A percentile compares a stretch with the other conserved stretches of the same genome.
Evolutionary conservation across 179 eudicot species (phyloP).

Genomic region (Drosera spatulata): DNA sequence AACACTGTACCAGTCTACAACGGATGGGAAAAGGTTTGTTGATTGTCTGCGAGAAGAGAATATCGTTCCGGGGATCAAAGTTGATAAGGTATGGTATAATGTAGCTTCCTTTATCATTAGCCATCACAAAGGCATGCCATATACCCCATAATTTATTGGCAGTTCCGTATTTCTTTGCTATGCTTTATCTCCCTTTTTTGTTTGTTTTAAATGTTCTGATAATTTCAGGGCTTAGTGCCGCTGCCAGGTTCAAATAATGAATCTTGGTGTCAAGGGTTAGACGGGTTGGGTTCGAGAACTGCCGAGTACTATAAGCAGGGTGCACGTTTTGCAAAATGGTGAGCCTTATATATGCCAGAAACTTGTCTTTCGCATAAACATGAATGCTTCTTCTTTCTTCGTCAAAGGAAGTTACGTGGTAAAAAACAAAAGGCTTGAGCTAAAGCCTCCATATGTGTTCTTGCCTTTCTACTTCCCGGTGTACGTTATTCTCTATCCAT

Average conservation of each 20-base stretch:
- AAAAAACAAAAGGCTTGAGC: too few species aligned
- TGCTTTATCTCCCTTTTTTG: not conserved
- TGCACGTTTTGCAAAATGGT: slow-evolving; percentile 98
- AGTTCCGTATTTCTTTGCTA: not conserved
- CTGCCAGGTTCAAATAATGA: too few species aligned
- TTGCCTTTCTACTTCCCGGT: not conserved
- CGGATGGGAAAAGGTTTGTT: slow-evolving; percentile 74
- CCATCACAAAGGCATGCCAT: not conserved
- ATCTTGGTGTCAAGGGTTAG: too few species aligned
- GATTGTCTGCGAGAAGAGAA: slow-evolving; percentile 72
- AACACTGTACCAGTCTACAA: slow-evolving; percentile 11
- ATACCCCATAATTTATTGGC: not conserved
- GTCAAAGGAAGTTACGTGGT: too few species aligned
- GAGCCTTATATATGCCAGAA: slow-evolving; percentile 1
- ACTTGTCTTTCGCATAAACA: not conserved
- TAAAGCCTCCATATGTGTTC: not conserved
- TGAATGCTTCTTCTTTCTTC: not conserved
- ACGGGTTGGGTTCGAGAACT: slow-evolving; percentile 48
- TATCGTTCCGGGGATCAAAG: slow-evolving; percentile 89
- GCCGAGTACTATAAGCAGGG: slow-evolving; percentile 95
- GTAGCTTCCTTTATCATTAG: not conserved
- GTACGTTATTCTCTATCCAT: not conserved
- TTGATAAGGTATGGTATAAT: too few species aligned
- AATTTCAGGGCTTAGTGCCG: slow-evolving; percentile 82
- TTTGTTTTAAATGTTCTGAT: slow-evolving; percentile 1